phyloP scores from a whole-genome alignment of 2,329 filamentous ascomycete genomes.

The Berkeleyomyces basicola region DNA sequence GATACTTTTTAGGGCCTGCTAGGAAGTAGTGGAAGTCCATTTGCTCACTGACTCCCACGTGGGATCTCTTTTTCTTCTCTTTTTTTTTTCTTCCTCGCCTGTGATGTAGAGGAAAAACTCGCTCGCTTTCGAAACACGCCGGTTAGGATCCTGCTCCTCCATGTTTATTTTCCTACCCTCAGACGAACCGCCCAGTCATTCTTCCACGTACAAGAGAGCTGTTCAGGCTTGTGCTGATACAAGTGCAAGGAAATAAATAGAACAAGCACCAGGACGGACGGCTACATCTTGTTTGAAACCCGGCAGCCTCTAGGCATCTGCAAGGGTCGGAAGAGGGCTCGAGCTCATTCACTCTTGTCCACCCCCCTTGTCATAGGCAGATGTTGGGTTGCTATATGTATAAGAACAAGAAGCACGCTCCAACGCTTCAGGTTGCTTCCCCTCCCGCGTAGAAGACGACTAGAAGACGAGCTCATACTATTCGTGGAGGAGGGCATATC shows the following conservation, averaged over 20 bases:
- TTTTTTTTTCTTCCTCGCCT: not conserved
- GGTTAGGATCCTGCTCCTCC: not conserved
- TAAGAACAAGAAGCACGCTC: constrained; percentile 1
- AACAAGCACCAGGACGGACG: not conserved
- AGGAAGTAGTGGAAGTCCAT: too few relatives aligned
- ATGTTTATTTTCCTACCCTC: not conserved
- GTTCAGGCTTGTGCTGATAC: not conserved
- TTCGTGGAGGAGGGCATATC: not conserved
- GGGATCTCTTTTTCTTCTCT: not conserved
- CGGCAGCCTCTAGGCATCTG: not conserved
- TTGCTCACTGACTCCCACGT: too few relatives aligned
- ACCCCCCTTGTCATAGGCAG: not conserved
- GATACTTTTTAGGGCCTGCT: too few relatives aligned
- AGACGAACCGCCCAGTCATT: not conserved
- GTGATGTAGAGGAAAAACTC: not conserved
- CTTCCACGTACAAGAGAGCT: not conserved
- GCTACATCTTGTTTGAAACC: not conserved
- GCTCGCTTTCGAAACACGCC: not conserved
- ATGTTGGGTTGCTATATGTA: not conserved
- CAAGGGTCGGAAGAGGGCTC: not conserved
- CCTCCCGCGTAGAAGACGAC: constrained; percentile 2
- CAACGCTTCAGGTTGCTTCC: not conserved
- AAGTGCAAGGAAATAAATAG: constrained; percentile 2
- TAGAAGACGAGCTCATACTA: not conserved
- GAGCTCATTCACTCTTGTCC: not conserved